A percentile compares a stretch with the other conserved stretches of the same genome.
Conservation (phyloP, 2,329 filamentous ascomycete genomes). For the Lachnellula cervina region DNA sequence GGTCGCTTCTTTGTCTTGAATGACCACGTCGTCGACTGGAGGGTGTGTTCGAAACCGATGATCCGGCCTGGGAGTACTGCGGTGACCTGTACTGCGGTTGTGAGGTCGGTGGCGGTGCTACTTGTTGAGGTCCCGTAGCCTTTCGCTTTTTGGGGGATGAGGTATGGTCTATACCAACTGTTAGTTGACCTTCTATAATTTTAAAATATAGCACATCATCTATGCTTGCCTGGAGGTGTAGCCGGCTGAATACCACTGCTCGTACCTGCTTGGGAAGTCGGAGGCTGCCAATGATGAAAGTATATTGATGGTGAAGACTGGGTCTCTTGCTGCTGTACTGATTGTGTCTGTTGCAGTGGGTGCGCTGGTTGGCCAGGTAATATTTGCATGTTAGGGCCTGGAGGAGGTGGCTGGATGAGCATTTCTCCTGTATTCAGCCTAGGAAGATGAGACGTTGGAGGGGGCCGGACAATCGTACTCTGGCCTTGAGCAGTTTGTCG, state of each 20-base stretch:
- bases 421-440: conserved; percentile 39
- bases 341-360: conserved; percentile 49
- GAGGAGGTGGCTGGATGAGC: conserved; percentile 35
- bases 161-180: conserved; percentile 50
- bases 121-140: conserved; percentile 52
- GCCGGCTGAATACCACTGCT: conserved; percentile 59
- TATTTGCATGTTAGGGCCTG: conserved; percentile 37
- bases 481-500: conserved; percentile 26
- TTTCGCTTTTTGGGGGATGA: conserved; percentile 86
- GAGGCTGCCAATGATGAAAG: conserved; percentile 92
- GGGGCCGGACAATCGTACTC: conserved; percentile 23
- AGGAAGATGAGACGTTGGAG: conserved; percentile 33
- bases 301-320: conserved; percentile 69
- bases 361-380: conserved; percentile 39
- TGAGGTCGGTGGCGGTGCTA: conserved; percentile 42
- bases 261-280: conserved; percentile 55
- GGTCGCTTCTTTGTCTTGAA: conserved; percentile 60
- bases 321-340: conserved; percentile 47
- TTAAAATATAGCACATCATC: conserved; percentile 40
- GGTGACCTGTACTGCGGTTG: conserved; percentile 47
- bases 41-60: conserved; percentile 48
- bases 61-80: conserved; percentile 50
- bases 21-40: conserved; percentile 54
- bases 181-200: conserved; percentile 21
- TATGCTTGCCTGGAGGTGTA: conserved; percentile 66